Evolutionary conservation across 2,329 filamentous ascomycete species (phyloP).

Genomic region (Pestalotiopsis fici): DNA sequence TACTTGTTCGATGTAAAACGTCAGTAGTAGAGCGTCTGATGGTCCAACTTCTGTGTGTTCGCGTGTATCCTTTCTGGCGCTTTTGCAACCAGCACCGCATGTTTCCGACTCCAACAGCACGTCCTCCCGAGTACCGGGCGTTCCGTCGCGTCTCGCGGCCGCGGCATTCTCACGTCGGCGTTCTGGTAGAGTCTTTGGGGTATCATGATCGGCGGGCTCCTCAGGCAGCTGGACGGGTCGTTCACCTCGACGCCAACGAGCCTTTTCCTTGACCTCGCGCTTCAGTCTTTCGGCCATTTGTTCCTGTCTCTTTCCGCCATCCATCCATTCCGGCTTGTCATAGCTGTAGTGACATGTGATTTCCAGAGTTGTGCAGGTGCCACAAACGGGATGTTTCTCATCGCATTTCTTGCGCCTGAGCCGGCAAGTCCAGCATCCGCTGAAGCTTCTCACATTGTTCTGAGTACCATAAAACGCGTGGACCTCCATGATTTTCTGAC

Average conservation of each 20-base stretch:
- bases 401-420: slow-evolving; percentile 45
- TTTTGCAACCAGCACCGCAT: slow-evolving; percentile 6
- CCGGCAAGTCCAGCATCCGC: slow-evolving; percentile 41
- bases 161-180: neutral
- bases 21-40: slow-evolving; percentile 20
- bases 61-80: neutral
- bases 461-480: neutral
- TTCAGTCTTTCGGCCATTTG: slow-evolving; percentile 33
- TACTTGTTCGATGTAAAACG: slow-evolving; percentile 24
- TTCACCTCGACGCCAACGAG: slow-evolving; percentile 11
- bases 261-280: slow-evolving; percentile 20
- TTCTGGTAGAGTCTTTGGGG: neutral
- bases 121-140: neutral
- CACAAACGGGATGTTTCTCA: slow-evolving; percentile 37
- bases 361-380: slow-evolving; percentile 32
- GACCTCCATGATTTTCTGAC: neutral
- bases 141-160: neutral
- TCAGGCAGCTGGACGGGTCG: neutral
- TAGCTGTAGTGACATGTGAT: slow-evolving; percentile 40
- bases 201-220: neutral
- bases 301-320: slow-evolving; percentile 31
- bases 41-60: slow-evolving; percentile 8
- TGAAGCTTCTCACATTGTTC: slow-evolving; percentile 1
- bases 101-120: neutral
- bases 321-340: slow-evolving; percentile 38